Evolutionary conservation across 495 filamentous ascomycete species (phyloP), one percentile per base, ranked within the genome.

Genomic region (Aspergillus saccharolyticus): DNA sequence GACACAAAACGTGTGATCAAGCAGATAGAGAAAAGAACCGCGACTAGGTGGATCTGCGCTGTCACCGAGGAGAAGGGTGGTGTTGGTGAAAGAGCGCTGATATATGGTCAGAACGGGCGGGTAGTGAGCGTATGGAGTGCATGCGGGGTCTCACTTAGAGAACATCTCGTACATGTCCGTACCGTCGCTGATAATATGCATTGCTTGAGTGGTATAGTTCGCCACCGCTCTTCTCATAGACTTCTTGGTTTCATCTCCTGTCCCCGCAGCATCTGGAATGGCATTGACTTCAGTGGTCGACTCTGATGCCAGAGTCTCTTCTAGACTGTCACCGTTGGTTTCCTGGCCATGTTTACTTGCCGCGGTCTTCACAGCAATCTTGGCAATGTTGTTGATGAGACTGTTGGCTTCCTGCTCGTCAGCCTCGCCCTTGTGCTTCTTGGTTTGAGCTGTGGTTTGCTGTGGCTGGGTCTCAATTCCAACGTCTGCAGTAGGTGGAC

Each of bases 401-500:
- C 89, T 92, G 59, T 80, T 84, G 4, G 91, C 90, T 66, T 95
- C 91, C 57, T 88, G 82, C 66, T 96, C 91, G 12, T 89, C 89
- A 1, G 89, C 88, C 66, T 94, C 90, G 18, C 91, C 91, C 60
- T 90, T 86, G 69, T 90, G 83, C 59, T 87, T 89, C 67, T 94
- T 88, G 0, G 89, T 86, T 4, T 89, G 89, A 25, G 89, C 91
- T 0, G 90, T 95, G 7, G 86, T 90, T 55, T 90, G 87, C 33
- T 88, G 50, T 12, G 45, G 24, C 17, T 22, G 15, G 15, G 24
- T 17, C n/a, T 56, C n/a, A 12, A 12, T 2, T 12, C 33, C 33
- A 12, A 2, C 14, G 33, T 39, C 33, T 39, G 4, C 33, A 12
- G 33, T 5, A 39, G 10, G 6, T 9, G 10, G 33, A 39, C 33